phyloP scores from a whole-genome alignment of 768 basidiomycete species.

The Boletellus sp. region DNA sequence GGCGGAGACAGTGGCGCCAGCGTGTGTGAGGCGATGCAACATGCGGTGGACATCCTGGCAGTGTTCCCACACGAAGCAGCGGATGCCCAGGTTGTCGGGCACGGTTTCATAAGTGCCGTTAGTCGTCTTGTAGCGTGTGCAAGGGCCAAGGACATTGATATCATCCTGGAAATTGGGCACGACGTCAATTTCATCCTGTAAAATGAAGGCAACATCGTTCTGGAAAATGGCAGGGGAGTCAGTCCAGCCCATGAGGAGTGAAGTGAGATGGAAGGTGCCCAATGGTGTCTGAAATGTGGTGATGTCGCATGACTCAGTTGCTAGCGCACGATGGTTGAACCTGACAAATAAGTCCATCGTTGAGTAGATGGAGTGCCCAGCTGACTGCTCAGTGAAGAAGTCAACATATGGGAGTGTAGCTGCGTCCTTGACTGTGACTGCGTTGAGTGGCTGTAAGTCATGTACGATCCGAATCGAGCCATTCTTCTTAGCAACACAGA shows the following conservation, averaged over 20 bases:
- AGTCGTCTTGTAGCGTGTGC: constrained; percentile 28
- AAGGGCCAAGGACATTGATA: constrained; percentile 34
- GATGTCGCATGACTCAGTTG: constrained; percentile 28
- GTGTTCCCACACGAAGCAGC: constrained; percentile 24
- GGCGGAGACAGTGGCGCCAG: constrained; percentile 38
- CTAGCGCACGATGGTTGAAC: background rate
- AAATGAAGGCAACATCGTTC: constrained; percentile 36
- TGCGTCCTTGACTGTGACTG: constrained; percentile 6
- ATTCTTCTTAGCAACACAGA: constrained; percentile 33
- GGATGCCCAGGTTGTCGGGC: constrained; percentile 8
- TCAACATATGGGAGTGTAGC: constrained; percentile 14
- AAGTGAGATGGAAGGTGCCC: constrained; percentile 30
- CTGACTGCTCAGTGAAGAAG: constrained; percentile 12
- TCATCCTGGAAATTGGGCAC: constrained; percentile 41
- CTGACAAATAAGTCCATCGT: constrained; percentile 3
- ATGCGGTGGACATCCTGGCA: constrained; percentile 27
- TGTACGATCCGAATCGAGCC: constrained; percentile 22
- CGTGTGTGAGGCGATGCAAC: constrained; percentile 24
- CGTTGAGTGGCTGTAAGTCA: constrained; percentile 24
- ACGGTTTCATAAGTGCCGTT: constrained; percentile 10
- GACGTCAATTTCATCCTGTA: constrained; percentile 37
- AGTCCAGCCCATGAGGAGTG: constrained; percentile 41
- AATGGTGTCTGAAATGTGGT: constrained; percentile 44
- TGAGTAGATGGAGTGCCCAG: constrained; percentile 1
- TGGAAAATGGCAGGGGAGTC: constrained; percentile 41